Percentiles rank a stretch among this genome's conserved stretches.
Conservation (phyloP, 768 basidiomycete species). For the Hortiboletus campestris region DNA sequence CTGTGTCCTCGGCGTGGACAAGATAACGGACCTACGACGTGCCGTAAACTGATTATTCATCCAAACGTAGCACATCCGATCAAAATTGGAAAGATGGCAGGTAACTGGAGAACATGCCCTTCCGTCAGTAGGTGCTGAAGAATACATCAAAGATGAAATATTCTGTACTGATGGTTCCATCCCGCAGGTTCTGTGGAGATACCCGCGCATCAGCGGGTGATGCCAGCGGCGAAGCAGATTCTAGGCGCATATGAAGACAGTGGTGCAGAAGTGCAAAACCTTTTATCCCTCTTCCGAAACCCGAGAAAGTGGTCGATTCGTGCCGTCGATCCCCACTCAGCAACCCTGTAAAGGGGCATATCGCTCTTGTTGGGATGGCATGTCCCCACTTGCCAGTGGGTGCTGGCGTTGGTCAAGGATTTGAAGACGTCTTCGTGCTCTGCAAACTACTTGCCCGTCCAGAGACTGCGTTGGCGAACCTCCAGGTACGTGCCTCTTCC, state of each 20-base stretch:
- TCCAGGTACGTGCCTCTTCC: constrained; percentile 35
- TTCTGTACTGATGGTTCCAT: constrained; percentile 36
- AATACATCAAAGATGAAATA: constrained; percentile 40
- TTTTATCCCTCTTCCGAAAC: constrained; percentile 42
- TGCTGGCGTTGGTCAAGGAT: constrained; percentile 57
- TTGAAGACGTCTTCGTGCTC: constrained; percentile 53
- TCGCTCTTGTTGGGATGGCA: constrained; percentile 54
- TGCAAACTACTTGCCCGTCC: constrained; percentile 45
- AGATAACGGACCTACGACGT: constrained; percentile 24
- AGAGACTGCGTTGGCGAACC: constrained; percentile 36
- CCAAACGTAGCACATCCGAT: constrained; percentile 49
- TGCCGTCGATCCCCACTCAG: constrained; percentile 44
- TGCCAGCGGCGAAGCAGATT: constrained; percentile 38
- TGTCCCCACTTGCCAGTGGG: constrained; percentile 62
- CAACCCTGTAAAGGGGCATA: constrained; percentile 42
- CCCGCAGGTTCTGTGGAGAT: constrained; percentile 28
- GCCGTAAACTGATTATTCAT: neutral
- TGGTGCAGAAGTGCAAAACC: constrained; percentile 42
- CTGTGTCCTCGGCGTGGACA: constrained; percentile 44
- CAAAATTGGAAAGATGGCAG: constrained; percentile 40
- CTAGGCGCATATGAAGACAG: constrained; percentile 42
- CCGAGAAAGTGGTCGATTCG: constrained; percentile 56
- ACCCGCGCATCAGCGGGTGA: constrained; percentile 40
- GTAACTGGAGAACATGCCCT: constrained; percentile 5
- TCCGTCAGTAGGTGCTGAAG: neutral